These are phyloP conservation scores for Hypericum androsaemum DNA, from an alignment of 345 rosid genomes.

Conservation along the genomic window DNA sequence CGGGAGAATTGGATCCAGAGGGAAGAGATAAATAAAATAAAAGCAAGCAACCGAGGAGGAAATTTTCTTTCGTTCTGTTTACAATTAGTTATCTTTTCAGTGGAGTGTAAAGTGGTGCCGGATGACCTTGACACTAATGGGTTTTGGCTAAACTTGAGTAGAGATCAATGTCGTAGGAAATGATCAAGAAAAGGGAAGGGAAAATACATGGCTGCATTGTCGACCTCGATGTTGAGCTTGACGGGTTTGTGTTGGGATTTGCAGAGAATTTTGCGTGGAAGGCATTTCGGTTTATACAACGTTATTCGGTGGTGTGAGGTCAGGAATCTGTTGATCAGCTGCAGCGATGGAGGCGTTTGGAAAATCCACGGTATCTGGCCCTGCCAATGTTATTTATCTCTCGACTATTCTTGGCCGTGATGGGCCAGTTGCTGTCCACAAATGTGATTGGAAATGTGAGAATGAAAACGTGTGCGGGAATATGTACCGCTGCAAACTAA, in stretches of 20 bases:
- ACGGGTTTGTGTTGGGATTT: conserved; percentile 21
- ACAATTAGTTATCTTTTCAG: too few relatives aligned
- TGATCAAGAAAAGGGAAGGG: too few relatives aligned
- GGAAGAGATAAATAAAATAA: too few relatives aligned
- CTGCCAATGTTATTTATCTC: conserved; percentile 80
- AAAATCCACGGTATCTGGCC: conserved; percentile 47
- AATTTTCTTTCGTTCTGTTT: too few relatives aligned
- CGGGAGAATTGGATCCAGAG: too few relatives aligned
- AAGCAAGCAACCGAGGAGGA: too few relatives aligned
- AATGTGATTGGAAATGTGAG: conserved; percentile 87
- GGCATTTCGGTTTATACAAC: neutral
- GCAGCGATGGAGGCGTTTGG: conserved; percentile 75
- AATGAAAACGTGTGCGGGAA: conserved; percentile 84
- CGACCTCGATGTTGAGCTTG: conserved; percentile 2
- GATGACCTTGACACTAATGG: too few relatives aligned
- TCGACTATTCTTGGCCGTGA: conserved; percentile 82
- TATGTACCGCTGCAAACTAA: conserved; percentile 88
- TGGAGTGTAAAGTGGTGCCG: too few relatives aligned
- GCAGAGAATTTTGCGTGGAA: conserved; percentile 18
- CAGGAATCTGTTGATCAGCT: conserved; percentile 4
- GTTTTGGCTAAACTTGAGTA: too few relatives aligned
- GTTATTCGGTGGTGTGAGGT: conserved; percentile 19
- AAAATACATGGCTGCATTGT: too few relatives aligned
- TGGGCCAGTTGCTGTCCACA: conserved; percentile 62
- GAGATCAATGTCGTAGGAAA: too few relatives aligned